Evolutionary conservation across 164 flowering plant genomes (phyloP), one percentile per base, ranked within the genome.

Genomic region (Dillenia suffruticosa): DNA sequence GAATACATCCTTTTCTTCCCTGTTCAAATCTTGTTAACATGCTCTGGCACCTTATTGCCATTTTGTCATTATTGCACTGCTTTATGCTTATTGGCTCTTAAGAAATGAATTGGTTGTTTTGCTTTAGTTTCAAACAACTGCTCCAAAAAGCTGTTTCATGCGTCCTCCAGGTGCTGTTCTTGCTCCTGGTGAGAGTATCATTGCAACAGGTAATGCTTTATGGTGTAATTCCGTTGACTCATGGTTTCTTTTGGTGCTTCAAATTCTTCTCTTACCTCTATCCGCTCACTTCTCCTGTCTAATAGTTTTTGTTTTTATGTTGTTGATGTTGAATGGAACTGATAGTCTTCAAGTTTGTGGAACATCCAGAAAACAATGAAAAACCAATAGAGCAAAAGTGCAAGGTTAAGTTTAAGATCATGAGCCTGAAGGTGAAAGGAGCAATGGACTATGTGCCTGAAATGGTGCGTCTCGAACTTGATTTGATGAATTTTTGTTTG

Each of bases 61-160:
- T 6, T 32, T 32, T 32, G 40, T 32, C 40, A 32, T 32, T 32
- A 32, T 32, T 32, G 5, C 40, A 32, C 40, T 32, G 40, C 40
- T 32, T 6, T 32, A 6, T 32, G 40, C 40, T 32, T 32, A 32
- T 32, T 32, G 40, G 40, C 7, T 32, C 40, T 32, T 32, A 32
- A 32, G 40, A 32, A 32, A 32, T 32, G 40, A 12, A 43, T 59
- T 14, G 12, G 57, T 59, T 50, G 1, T 63, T 59, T 40, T 49
- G 40, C 24, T 72, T 47, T 51, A 90, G 98, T 90, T 93, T 72
- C 98, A 90, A 86, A 93, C 98, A 9, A 93, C 97, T 54, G 94
- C 96, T 19, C 98, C 98, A 7, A 93, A 93, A 77, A 93, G 98
- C 64, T 87, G 90, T 68, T 87, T 84, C 75, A 87, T 87, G 92